Evolutionary conservation across 176 grass and related monocot genomes (phyloP).

Genomic region (Ensete ventricosum): DNA sequence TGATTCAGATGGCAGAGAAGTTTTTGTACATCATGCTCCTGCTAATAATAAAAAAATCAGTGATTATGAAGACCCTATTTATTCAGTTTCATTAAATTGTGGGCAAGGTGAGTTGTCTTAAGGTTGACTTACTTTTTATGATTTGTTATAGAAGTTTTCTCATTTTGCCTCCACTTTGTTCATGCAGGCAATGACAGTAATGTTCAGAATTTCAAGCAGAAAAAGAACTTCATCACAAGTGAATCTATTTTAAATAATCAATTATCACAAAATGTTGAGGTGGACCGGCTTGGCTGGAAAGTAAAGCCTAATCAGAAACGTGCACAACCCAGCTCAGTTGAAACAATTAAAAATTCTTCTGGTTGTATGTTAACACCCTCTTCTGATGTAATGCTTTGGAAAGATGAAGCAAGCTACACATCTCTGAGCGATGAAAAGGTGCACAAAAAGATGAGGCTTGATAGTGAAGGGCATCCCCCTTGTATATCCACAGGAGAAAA

Average conservation of each 20-base stretch:
- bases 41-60: background rate
- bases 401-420: conserved; percentile 17
- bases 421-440: conserved; percentile 19
- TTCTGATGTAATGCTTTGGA: conserved; percentile 23
- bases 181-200: conserved; percentile 21
- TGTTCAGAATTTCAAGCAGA: conserved; percentile 8
- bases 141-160: background rate
- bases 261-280: conserved; percentile 20
- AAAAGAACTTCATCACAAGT: background rate
- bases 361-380: conserved; percentile 22
- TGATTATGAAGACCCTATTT: background rate
- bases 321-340: conserved; percentile 9
- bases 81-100: background rate
- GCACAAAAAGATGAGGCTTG: conserved; percentile 50
- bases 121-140: background rate
- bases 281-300: conserved; percentile 7
- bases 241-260: conserved; percentile 10
- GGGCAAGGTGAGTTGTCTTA: conserved; percentile 1
- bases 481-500: conserved; percentile 28
- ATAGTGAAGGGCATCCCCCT: conserved; percentile 27
- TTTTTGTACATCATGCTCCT: background rate
- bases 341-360: conserved; percentile 12
- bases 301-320: background rate
- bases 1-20: conserved; percentile 2
- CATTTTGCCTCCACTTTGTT: conserved; percentile 19